Conservation (phyloP, 306 rosid genomes). For the Acmispon strigosus region DNA sequence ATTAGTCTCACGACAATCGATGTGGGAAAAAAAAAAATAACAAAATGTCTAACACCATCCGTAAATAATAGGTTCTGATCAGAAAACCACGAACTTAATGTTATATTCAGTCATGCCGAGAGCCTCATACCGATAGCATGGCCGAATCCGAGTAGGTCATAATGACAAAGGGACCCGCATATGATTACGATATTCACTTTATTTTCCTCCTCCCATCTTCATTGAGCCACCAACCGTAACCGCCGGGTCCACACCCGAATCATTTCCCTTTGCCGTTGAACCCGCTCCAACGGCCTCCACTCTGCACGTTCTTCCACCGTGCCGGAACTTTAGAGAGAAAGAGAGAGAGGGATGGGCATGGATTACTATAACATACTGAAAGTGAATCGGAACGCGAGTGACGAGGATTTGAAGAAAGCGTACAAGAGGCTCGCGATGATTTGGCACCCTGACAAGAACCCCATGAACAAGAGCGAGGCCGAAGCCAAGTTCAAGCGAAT, state of each 20-base stretch:
- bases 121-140: no score
- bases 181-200: neutral
- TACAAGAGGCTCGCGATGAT: conserved; percentile 77
- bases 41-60: no score
- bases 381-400: conserved; percentile 78
- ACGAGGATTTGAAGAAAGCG: conserved; percentile 73
- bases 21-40: no score
- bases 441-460: conserved; percentile 97
- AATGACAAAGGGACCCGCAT: conserved; percentile 20
- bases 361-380: conserved; percentile 93
- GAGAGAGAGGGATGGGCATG: conserved; percentile 50
- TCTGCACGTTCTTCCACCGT: neutral
- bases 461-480: conserved; percentile 50
- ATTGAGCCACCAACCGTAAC: conserved; percentile 17
- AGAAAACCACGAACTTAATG: no score
- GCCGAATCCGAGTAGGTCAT: neutral
- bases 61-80: no score
- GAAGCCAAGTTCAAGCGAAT: conserved; percentile 82
- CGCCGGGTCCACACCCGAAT: conserved; percentile 26
- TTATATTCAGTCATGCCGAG: no score
- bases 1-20: no score
- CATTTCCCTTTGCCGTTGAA: conserved; percentile 13
- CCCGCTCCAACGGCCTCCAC: no score
- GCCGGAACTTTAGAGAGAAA: neutral
- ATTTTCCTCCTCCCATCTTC: neutral